Conservation (phyloP, 192 early-diverging fungal genomes). For the Coemansia sp. region DNA sequence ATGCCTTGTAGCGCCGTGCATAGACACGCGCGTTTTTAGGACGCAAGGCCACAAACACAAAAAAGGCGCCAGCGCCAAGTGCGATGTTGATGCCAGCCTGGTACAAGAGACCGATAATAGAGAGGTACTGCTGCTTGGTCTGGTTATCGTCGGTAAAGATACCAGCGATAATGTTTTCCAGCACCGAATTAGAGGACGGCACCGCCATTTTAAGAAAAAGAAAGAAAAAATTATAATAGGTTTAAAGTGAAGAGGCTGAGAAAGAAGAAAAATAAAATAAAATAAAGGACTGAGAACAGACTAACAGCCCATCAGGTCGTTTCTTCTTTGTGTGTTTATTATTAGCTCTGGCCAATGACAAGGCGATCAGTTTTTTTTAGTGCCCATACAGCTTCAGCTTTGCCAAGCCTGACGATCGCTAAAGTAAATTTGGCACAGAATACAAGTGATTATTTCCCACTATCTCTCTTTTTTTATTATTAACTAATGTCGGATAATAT, state of each 20-base stretch:
- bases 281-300: background rate
- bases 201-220: background rate
- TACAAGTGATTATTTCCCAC: no score
- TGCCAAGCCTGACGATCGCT: background rate
- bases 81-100: constrained; percentile 66
- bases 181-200: constrained; percentile 19
- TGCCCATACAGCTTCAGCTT: background rate
- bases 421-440: background rate
- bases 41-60: constrained; percentile 61
- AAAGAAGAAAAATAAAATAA: background rate
- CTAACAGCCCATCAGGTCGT: no score
- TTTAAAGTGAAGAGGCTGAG: background rate
- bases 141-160: constrained; percentile 51
- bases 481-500: background rate
- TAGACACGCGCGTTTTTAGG: constrained; percentile 61
- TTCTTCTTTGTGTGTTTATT: background rate
- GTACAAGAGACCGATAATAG: constrained; percentile 60
- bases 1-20: constrained; percentile 55
- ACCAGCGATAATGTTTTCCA: constrained; percentile 48
- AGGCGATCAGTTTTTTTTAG: background rate
- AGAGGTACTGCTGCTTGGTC: constrained; percentile 47
- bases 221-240: background rate
- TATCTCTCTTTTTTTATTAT: background rate
- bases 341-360: background rate
- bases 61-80: constrained; percentile 56